Conservation (phyloP, 208 protist species). For the Trypanosoma grayi region DNA sequence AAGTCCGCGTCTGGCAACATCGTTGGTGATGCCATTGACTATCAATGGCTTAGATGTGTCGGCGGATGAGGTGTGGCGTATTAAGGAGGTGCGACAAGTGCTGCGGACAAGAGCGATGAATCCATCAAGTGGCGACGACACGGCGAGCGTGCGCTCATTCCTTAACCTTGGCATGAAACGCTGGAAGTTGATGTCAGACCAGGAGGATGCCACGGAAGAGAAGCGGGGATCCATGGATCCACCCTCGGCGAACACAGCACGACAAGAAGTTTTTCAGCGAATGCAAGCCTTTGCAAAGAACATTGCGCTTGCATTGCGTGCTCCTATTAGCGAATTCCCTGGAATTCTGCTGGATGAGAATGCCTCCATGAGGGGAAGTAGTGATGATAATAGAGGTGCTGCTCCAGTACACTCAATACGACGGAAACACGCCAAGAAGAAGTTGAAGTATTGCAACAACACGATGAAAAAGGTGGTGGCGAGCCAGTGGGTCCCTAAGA, state of each 20-base stretch:
- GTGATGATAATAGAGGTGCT: not conserved
- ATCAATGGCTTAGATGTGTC: not conserved
- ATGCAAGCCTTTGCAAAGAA: not conserved
- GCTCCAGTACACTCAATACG: too few species aligned
- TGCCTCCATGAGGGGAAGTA: too few species aligned
- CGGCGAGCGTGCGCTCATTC: not conserved
- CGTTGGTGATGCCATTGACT: slow-evolving; percentile 17
- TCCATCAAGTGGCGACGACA: not conserved
- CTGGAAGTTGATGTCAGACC: not conserved
- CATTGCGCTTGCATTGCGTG: not conserved
- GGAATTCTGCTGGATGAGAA: not conserved
- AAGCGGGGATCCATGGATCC: not conserved
- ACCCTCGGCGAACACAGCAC: not conserved
- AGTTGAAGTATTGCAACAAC: not conserved
- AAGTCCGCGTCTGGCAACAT: slow-evolving; percentile 18
- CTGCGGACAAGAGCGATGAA: slow-evolving; percentile 7
- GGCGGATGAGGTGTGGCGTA: slow-evolving; percentile 13
- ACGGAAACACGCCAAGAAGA: not conserved
- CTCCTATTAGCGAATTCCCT: not conserved
- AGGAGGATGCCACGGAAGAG: not conserved
- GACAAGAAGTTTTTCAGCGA: not conserved
- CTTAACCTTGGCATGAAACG: not conserved
- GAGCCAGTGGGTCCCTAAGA: not conserved
- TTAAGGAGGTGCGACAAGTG: slow-evolving; percentile 12
- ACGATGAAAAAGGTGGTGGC: not conserved